Base-by-base conservation (phyloP, 192 early-diverging fungal genomes). In the Rhizophagus prolifer region DNA sequence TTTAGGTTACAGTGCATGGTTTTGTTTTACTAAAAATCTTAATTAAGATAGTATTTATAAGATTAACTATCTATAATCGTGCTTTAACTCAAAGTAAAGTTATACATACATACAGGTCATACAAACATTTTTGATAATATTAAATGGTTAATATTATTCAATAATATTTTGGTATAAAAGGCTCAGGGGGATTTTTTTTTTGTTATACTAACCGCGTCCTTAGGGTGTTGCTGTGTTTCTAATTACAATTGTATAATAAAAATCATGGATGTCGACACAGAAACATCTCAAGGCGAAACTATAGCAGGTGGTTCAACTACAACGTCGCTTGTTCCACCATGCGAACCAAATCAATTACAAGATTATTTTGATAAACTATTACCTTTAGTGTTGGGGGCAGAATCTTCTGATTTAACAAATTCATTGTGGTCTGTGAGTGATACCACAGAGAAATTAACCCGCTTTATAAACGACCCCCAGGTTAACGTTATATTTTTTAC, bases 401-500 rank as follows among this genome's bases (percentile, higher is more conserved):
- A 94, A 28, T 80, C 82, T 13, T 47, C 80, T 9, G 91, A 94
- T 46, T 82, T 92, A 3, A 81, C 88, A 75, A 78, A 70, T 44
- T 86, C 90, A 10, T 81, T 94, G 60, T 89, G 91, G 70, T 74
- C 87, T 23, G 84, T 85, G 62, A 86, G 90, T 31, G 95, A 95
- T 30, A 87, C 90, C n/a, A 76, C 84, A 12, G 94, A 92, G 58
- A 92, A 87, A 82, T 90, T 91, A 75, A 86, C 82, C 61, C 83
- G 88, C 21, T 97, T 96, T 85, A 90, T 93, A 14, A 90, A 87
- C 67, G 95, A 97, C 75, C 80, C 89, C 1, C 86, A 87, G 50
- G 79, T 88, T 1, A 90, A 90, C 5, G 94, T 90, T 3, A 81
- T 96, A 25, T 95, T 93, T 80, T 87, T 96, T 62, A 81, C 92